These are phyloP conservation scores for Botrytis sinoallii DNA, from an alignment of 2,329 filamentous ascomycete species.

Conservation along the genomic window DNA sequence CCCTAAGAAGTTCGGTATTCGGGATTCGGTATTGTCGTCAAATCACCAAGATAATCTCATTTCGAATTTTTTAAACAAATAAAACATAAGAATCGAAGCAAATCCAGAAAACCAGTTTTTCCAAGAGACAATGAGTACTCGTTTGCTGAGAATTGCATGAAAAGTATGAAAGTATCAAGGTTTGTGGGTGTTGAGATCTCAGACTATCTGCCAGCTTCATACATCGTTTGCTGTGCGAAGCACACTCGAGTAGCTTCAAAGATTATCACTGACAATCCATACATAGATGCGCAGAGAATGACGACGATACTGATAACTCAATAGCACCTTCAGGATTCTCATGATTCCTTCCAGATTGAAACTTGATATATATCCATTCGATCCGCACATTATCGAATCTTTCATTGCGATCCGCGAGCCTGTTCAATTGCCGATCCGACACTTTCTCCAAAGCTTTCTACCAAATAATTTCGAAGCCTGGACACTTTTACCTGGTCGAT, in stretches of 20 bases:
- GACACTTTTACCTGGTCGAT: neutral
- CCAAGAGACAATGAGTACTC: neutral
- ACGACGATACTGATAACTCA: neutral
- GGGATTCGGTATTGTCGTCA: constrained; percentile 7
- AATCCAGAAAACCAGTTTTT: neutral
- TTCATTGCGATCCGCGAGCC: neutral
- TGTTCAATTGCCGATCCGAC: neutral
- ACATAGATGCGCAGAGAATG: neutral
- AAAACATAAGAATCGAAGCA: neutral
- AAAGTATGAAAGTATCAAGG: neutral
- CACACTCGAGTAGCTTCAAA: neutral
- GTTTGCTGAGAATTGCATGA: neutral
- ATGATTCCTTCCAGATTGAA: neutral
- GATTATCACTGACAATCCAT: constrained; percentile 4
- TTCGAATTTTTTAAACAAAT: neutral
- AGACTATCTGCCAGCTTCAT: neutral
- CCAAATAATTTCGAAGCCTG: neutral
- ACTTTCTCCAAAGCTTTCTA: neutral
- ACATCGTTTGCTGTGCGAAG: neutral
- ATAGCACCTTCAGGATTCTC: neutral
- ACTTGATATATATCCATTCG: neutral
- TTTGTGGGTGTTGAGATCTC: neutral
- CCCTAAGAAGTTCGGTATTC: neutral
- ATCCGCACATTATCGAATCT: neutral
- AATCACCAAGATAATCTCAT: neutral